Evolutionary conservation across 305 asterid genomes (phyloP), one percentile per base, ranked within the genome.

Genomic region (Fraxinus sp.): DNA sequence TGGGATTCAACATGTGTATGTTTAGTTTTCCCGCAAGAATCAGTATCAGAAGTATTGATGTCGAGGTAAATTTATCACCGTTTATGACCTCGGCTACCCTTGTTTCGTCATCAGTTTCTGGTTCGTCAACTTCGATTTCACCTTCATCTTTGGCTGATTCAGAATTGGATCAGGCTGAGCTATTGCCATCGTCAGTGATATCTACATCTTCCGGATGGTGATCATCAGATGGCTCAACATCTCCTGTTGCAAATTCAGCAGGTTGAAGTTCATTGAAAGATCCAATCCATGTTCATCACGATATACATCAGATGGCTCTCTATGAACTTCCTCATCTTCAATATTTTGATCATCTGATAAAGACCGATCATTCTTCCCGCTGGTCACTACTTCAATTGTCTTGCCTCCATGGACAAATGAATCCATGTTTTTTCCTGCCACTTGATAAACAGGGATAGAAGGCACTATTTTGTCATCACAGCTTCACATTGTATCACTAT

Each of bases 221-320:
- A 79, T 87, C 89, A 26, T 18, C 80, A 74, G 88, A 80, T 73
- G 86, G 80, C 80, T 84, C 83, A 73, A 55, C 84, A 84, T 55
- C 64, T 79, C 59, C 85, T 7, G 57, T 33, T 70, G 87, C 64
- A 32, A 66, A 8, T 81, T 84, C 89, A 49, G 76, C 26, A 79
- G 84, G 85, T 75, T 87, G 83, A 84, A 18, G 62, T 78, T 64
- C 57, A 74, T 72, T 76, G 77, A 81, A 81, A 70, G 82, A 70
- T 55, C 77, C 0, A 26, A 28, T 71, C 41, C 30, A 52, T 37
- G 24, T 55, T 39, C 66, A 14, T 80, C 79, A 33, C 24, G 66
- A 79, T 73, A 79, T 80, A 80, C 82, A 52, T 46, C 85, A 82
- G 86, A 87, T 80, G 82, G 74, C 28, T 66, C 76, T 20, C 18